Evolutionary conservation across 768 basidiomycete species (phyloP).

Genomic region (Phlebiopsis gigantea): DNA sequence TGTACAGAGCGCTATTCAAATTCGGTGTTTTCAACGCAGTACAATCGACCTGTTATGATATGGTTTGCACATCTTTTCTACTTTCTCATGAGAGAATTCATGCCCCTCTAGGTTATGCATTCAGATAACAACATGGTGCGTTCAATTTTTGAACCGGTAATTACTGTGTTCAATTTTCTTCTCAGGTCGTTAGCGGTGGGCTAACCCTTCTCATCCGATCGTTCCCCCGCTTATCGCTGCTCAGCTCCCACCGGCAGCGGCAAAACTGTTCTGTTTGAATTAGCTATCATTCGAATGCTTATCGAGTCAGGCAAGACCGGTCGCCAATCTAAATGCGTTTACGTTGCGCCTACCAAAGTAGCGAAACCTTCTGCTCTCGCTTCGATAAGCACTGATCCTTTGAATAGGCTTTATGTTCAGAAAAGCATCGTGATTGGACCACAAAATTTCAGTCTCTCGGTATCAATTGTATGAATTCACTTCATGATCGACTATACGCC

Average conservation of each 20-base stretch:
- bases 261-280: slow-evolving; percentile 92
- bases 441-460: slow-evolving; percentile 73
- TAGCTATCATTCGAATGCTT: slow-evolving; percentile 78
- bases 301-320: slow-evolving; percentile 32
- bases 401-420: slow-evolving; percentile 77
- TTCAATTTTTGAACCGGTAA: background rate
- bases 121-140: slow-evolving; percentile 63
- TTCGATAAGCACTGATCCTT: background rate
- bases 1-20: slow-evolving; percentile 77
- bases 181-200: slow-evolving; percentile 68
- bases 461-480: slow-evolving; percentile 54
- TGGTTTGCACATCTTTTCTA: slow-evolving; percentile 39
- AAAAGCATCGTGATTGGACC: slow-evolving; percentile 81
- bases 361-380: background rate
- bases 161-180: background rate
- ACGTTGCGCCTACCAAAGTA: slow-evolving; percentile 92
- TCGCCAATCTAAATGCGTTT: slow-evolving; percentile 65
- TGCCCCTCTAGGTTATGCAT: slow-evolving; percentile 43
- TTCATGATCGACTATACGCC: background rate
- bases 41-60: slow-evolving; percentile 78
- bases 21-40: slow-evolving; percentile 90
- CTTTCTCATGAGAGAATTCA: background rate
- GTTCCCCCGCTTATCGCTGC: slow-evolving; percentile 3
- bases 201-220: slow-evolving; percentile 2
- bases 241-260: slow-evolving; percentile 94